These are phyloP conservation scores for Phoenix dactylifera DNA, from an alignment of 176 grass and related monocot species.

Conservation along the genomic window DNA sequence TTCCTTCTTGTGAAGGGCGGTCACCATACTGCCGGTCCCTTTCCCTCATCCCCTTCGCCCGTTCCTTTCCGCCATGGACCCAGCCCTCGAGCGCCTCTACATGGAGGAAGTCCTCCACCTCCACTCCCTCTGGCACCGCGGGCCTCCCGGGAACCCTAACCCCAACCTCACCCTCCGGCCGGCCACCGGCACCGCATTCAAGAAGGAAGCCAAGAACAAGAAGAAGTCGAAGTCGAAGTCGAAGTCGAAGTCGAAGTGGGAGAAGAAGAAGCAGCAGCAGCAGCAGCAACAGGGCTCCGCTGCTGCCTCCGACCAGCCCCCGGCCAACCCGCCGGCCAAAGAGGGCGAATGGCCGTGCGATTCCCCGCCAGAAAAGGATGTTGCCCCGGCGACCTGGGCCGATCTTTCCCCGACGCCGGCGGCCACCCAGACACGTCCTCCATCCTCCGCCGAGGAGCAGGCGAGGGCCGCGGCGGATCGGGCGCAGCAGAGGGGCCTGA, in stretches of 20 bases:
- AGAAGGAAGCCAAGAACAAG: slow-evolving; percentile 3
- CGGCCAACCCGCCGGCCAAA: too few relatives aligned
- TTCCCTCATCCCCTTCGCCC: neutral
- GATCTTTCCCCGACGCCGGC: neutral
- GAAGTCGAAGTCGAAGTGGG: neutral
- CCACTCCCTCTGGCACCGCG: slow-evolving; percentile 59
- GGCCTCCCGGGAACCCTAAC: slow-evolving; percentile 3
- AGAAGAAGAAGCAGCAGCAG: neutral
- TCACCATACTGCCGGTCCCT: neutral
- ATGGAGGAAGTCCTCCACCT: slow-evolving; percentile 52
- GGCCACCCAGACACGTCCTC: neutral
- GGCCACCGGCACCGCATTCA: neutral
- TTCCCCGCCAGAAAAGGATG: slow-evolving; percentile 6
- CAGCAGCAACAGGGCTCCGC: too few relatives aligned
- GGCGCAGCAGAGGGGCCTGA: slow-evolving; percentile 13
- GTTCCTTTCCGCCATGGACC: slow-evolving; percentile 1
- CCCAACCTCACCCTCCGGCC: neutral
- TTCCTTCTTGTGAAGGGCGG: too few relatives aligned
- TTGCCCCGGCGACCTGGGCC: slow-evolving; percentile 1
- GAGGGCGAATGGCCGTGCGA: neutral
- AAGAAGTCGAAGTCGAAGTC: neutral
- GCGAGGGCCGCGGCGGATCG: neutral
- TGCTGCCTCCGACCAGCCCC: too few relatives aligned
- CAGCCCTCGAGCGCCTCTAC: slow-evolving; percentile 8
- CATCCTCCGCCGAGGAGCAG: neutral